phyloP scores from a whole-genome alignment of 495 filamentous ascomycete species.

The Penicillium longicatenatum region DNA sequence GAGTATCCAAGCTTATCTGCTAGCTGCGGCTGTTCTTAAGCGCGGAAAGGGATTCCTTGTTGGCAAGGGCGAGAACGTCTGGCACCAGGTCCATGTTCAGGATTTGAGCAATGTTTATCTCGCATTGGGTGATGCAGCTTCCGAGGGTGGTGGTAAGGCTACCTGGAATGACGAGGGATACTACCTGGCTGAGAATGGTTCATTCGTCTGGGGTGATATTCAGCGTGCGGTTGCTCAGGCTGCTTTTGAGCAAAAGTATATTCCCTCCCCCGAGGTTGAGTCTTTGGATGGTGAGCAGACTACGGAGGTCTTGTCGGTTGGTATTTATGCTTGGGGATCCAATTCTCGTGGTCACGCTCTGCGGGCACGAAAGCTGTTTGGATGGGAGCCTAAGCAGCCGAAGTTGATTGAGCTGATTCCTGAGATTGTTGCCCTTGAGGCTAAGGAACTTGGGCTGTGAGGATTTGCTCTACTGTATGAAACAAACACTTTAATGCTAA shows the following conservation, averaged over 20 bases:
- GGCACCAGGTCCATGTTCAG: constrained; percentile 74
- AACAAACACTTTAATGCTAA: constrained; percentile 1
- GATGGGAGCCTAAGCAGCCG: constrained; percentile 60
- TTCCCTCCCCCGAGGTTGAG: constrained; percentile 57
- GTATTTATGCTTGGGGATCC: constrained; percentile 57
- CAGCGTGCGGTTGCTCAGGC: constrained; percentile 59
- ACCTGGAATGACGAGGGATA: constrained; percentile 76
- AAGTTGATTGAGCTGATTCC: constrained; percentile 59
- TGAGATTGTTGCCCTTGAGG: constrained; percentile 53
- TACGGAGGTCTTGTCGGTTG: constrained; percentile 31
- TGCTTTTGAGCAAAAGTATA: constrained; percentile 64
- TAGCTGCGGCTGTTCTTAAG: constrained; percentile 59
- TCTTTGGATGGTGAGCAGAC: constrained; percentile 34
- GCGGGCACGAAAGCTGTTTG: constrained; percentile 65
- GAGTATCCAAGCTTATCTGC: constrained; percentile 63
- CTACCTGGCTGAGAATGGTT: constrained; percentile 71
- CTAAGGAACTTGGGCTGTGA: constrained; percentile 60
- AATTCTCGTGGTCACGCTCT: constrained; percentile 64
- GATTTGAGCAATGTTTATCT: constrained; percentile 70
- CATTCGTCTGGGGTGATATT: constrained; percentile 72
- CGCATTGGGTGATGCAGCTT: constrained; percentile 65
- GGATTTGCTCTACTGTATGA: neutral
- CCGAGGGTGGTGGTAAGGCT: constrained; percentile 57
- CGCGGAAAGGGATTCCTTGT: constrained; percentile 65
- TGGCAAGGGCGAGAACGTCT: constrained; percentile 63